A percentile compares a stretch with the other conserved stretches of the same genome.
phyloP scores from a whole-genome alignment of 2,329 filamentous ascomycete genomes.

The Pochonia chlamydosporia region DNA sequence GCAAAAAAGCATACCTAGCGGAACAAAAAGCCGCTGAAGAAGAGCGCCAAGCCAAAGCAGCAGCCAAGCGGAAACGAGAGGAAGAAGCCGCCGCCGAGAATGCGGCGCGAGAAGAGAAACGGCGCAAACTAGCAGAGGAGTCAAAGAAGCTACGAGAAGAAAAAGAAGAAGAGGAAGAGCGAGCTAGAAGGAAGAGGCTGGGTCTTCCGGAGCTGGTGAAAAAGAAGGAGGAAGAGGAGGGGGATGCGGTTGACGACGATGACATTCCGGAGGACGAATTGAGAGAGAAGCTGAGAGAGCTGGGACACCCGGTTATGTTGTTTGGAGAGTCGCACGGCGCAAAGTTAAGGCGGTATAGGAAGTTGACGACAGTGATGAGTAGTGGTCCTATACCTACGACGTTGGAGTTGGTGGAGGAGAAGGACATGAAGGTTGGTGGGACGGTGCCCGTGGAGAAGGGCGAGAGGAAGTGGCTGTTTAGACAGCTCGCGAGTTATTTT shows the following conservation, averaged over 20 bases:
- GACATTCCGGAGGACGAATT: constrained; percentile 70
- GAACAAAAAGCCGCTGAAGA: constrained; percentile 72
- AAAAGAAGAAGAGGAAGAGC: constrained; percentile 68
- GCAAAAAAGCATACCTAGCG: constrained; percentile 71
- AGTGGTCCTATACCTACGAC: constrained; percentile 83
- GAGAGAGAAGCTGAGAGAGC: constrained; percentile 56
- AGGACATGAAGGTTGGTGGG: constrained; percentile 77
- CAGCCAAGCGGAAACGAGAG: constrained; percentile 81
- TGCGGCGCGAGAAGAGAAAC: constrained; percentile 73
- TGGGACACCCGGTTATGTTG: constrained; percentile 67
- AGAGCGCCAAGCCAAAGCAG: constrained; percentile 62
- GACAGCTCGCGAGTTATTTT: constrained; percentile 92
- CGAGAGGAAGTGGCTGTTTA: constrained; percentile 66
- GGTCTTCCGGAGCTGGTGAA: constrained; percentile 69
- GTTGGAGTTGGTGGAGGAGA: constrained; percentile 71
- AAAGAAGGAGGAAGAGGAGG: constrained; percentile 30
- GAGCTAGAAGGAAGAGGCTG: constrained; percentile 64
- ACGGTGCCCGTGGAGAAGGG: constrained; percentile 57
- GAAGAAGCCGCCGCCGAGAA: constrained; percentile 73
- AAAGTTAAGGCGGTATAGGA: constrained; percentile 65
- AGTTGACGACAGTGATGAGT: constrained; percentile 55
- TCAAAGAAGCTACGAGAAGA: constrained; percentile 64
- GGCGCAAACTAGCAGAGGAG: constrained; percentile 73
- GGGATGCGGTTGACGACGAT: constrained; percentile 42
- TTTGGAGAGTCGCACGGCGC: constrained; percentile 77